Evolutionary conservation across 805 yeast genomes (phyloP), one percentile per base, ranked within the genome.

Genomic region (Saccharomycopsis capsularis): DNA sequence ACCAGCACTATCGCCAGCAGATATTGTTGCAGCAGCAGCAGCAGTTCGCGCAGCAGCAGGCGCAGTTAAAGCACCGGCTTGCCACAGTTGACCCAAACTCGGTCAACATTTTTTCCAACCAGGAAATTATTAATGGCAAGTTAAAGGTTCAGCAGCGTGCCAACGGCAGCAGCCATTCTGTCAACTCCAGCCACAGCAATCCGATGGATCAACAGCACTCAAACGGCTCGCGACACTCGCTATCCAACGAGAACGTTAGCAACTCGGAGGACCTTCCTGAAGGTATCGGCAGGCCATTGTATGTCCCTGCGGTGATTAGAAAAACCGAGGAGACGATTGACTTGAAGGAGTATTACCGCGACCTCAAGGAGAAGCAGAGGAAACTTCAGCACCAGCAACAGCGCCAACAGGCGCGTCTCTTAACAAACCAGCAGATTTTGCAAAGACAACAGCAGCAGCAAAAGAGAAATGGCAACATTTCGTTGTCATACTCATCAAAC

Each of bases 251-350:
- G 13, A 27, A 27, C 9, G 39, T 22, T 4, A 29, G 29, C 19
- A 15, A 19, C 11, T 16, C 35, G 16, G 55, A 29, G n/a, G 55
- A 52, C 16, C 40, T 49, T 13, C 53, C 49, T 7, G 55, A 52
- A 38, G 55, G 55, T 7, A 40, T 52, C 19, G 63, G 79, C 50
- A 71, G 76, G 50, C 83, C 83, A 6, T 63, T 78, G 68, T 78
- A 77, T 52, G 71, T 77, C 0, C 84, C 84, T 2, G 82, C 82
- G 0, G 84, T 78, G 13, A 64, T 78, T 41, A 65, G 70, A 61
- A 45, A 43, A 34, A 52, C 55, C 18, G 51, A 52, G 43, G 55
- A 52, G 25, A 41, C 27, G 15, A 52, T 52, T 21, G 43, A 42
- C 24, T 35, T 42, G n/a, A 21, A 45, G 24, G 53, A 50, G 19